Evolutionary conservation across 495 filamentous ascomycete species (phyloP).

Genomic region (Xylaria sp.): DNA sequence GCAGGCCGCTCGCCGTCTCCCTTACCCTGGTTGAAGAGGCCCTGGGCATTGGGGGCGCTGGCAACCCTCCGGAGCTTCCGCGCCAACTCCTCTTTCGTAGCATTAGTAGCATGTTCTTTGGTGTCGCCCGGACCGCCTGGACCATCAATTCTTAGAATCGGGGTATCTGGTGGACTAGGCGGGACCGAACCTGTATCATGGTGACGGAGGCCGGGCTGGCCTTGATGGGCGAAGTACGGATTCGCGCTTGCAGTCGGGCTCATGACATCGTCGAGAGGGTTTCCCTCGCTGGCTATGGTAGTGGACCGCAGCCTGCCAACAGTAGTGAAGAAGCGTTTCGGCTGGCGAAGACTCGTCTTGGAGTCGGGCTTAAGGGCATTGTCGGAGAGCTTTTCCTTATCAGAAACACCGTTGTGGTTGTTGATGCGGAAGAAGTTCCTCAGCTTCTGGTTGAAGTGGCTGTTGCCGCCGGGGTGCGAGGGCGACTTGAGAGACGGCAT

Average conservation of each 20-base stretch:
- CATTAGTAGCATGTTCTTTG: constrained; percentile 73
- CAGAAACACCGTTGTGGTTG: constrained; percentile 56
- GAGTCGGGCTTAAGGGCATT: constrained; percentile 51
- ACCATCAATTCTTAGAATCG: constrained; percentile 73
- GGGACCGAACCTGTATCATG: constrained; percentile 95
- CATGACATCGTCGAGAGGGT: constrained; percentile 83
- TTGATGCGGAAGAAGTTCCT: constrained; percentile 99
- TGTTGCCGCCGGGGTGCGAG: constrained; percentile 49
- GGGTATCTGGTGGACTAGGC: constrained; percentile 94
- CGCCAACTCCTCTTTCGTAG: constrained; percentile 91
- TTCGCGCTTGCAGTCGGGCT: constrained; percentile 95
- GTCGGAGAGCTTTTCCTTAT: constrained; percentile 51
- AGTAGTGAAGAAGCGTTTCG: constrained; percentile 74
- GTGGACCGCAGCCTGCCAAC: constrained; percentile 79
- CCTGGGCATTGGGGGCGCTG: constrained; percentile 96
- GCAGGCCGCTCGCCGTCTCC: constrained; percentile 70
- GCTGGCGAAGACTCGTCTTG: constrained; percentile 79
- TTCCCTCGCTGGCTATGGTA: constrained; percentile 93
- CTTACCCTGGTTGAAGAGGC: constrained; percentile 76
- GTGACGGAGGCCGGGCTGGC: constrained; percentile 88
- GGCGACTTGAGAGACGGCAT: constrained; percentile 43
- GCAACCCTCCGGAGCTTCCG: constrained; percentile 92
- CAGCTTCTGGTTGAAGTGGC: constrained; percentile 84
- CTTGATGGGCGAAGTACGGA: constrained; percentile 97
- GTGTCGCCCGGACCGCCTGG: constrained; percentile 68